These are phyloP conservation scores for Colletotrichum orbiculare DNA, from an alignment of 2,329 filamentous ascomycete species.

Conservation along the genomic window DNA sequence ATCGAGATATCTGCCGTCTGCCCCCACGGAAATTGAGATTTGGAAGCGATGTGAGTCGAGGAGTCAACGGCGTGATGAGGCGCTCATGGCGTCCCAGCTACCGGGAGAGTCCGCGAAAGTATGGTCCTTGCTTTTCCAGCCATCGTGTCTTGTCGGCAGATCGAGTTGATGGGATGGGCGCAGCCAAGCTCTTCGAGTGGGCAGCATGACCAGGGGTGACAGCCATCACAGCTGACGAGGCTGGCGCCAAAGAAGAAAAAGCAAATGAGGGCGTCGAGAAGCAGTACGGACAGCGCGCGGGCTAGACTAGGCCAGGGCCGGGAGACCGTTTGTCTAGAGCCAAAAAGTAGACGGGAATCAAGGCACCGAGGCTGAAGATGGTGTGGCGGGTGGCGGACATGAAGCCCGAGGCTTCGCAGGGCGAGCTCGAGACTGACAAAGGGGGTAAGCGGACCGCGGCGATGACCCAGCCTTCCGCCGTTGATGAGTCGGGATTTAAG, in stretches of 20 bases:
- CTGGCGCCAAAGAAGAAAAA: neutral
- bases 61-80: slow-evolving; percentile 1
- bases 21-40: neutral
- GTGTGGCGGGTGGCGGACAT: slow-evolving; percentile 13
- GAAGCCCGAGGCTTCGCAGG: slow-evolving; percentile 9
- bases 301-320: slow-evolving; percentile 8
- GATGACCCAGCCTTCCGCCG: neutral
- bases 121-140: no score
- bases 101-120: no score
- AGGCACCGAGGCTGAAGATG: slow-evolving; percentile 10
- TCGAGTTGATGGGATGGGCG: no score
- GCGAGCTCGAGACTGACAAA: slow-evolving; percentile 6
- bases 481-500: slow-evolving; percentile 1
- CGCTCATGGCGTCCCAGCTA: slow-evolving; percentile 8
- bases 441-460: slow-evolving; percentile 5
- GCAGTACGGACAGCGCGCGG: neutral
- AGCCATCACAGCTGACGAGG: neutral
- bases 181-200: no score
- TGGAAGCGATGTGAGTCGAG: neutral
- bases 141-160: no score
- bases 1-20: slow-evolving; percentile 11
- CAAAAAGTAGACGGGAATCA: neutral
- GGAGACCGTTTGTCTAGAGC: slow-evolving; percentile 3
- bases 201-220: neutral
- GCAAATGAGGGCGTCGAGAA: neutral